Percentiles rank a stretch among this genome's conserved stretches.
These are phyloP conservation scores for Yamadazyma friedrichii DNA, from an alignment of 1,139 yeast genomes.

Conservation along the genomic window DNA sequence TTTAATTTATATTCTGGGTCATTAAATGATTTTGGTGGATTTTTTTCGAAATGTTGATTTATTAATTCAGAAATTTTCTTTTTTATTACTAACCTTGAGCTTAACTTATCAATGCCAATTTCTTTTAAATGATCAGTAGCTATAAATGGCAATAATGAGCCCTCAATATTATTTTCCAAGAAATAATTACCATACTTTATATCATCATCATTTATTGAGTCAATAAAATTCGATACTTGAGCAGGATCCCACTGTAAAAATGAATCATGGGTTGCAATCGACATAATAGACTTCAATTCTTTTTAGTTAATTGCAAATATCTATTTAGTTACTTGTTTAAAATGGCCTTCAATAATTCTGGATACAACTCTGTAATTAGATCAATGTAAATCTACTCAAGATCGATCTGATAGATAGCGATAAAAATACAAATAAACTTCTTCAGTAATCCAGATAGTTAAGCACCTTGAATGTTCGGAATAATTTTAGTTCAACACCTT, in stretches of 20 bases:
- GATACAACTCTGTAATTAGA: too few species aligned
- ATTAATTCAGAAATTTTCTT: conserved; percentile 47
- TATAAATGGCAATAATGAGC: conserved; percentile 57
- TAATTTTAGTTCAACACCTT: too few species aligned
- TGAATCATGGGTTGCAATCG: conserved; percentile 27
- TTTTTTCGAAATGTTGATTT: conserved; percentile 28
- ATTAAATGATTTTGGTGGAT: conserved; percentile 29
- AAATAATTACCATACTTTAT: conserved; percentile 31
- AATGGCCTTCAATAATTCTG: neutral
- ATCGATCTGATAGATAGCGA: too few species aligned
- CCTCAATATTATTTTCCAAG: conserved; percentile 58
- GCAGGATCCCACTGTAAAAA: conserved; percentile 50
- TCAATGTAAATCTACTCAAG: too few species aligned
- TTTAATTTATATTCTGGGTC: conserved; percentile 32
- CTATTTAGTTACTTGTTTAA: neutral
- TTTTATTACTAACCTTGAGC: conserved; percentile 48
- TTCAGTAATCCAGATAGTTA: too few species aligned
- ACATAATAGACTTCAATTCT: neutral
- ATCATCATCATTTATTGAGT: conserved; percentile 16
- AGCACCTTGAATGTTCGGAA: too few species aligned
- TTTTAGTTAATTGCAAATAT: neutral
- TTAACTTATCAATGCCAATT: conserved; percentile 47
- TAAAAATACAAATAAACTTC: too few species aligned
- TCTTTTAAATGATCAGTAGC: conserved; percentile 61
- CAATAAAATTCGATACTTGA: conserved; percentile 40